These are phyloP conservation scores for Taiozyma sp. DNA, from an alignment of 1,139 yeast genomes.

Conservation along the genomic window DNA sequence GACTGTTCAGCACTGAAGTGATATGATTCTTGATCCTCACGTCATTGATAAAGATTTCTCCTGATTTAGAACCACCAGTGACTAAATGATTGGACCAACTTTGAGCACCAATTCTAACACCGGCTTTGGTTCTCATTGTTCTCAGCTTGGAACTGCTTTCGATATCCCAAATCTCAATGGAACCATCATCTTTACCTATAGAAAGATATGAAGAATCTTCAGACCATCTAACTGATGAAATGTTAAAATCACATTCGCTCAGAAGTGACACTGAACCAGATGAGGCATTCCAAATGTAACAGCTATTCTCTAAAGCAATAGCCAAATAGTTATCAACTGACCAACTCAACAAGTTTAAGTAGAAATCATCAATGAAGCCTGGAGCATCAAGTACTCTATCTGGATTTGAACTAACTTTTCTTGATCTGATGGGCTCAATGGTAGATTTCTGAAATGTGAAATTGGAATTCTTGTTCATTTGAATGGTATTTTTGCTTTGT, in stretches of 20 bases:
- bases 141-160: slow-evolving; percentile 72
- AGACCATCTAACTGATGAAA: slow-evolving; percentile 86
- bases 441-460: slow-evolving; percentile 28
- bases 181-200: slow-evolving; percentile 82
- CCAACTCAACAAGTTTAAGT: slow-evolving; percentile 86
- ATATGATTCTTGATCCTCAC: slow-evolving; percentile 85
- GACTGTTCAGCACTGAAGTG: slow-evolving; percentile 54
- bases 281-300: slow-evolving; percentile 91
- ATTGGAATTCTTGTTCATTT: slow-evolving; percentile 35
- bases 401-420: slow-evolving; percentile 84
- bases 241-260: slow-evolving; percentile 54
- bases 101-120: slow-evolving; percentile 77
- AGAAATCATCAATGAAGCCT: slow-evolving; percentile 89
- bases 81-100: slow-evolving; percentile 82
- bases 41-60: slow-evolving; percentile 84
- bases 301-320: slow-evolving; percentile 79
- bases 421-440: slow-evolving; percentile 33
- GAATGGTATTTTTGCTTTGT: slow-evolving; percentile 51
- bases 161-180: slow-evolving; percentile 91
- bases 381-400: slow-evolving; percentile 97
- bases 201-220: slow-evolving; percentile 87
- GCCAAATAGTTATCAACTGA: slow-evolving; percentile 80
- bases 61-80: slow-evolving; percentile 81
- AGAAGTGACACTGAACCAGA: slow-evolving; percentile 75
- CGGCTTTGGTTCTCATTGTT: slow-evolving; percentile 67